phyloP scores from a whole-genome alignment of 2,329 filamentous ascomycete species.

The Nemania diffusa region DNA sequence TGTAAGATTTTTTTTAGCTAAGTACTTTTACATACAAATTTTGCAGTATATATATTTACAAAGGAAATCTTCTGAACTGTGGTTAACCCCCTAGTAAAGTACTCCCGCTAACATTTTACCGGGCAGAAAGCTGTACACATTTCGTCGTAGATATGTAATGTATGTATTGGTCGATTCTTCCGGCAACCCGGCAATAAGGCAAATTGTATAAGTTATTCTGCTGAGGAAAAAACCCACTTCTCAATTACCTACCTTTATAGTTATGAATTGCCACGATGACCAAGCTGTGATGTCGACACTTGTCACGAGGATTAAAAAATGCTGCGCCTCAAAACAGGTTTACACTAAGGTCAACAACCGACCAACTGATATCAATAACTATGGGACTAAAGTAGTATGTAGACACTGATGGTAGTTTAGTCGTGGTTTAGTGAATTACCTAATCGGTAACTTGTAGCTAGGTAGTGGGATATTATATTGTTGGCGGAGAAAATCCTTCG shows the following conservation, averaged over 20 bases:
- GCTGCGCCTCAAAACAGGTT: not conserved
- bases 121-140: no score
- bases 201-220: not conserved
- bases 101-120: no score
- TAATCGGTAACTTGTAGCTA: slow-evolving; percentile 4
- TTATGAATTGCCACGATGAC: not conserved
- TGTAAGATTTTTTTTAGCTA: no score
- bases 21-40: no score
- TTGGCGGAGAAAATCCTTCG: slow-evolving; percentile 28
- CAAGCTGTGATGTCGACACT: slow-evolving; percentile 4
- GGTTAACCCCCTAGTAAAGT: no score
- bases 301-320: slow-evolving; percentile 12
- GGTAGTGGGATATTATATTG: slow-evolving; percentile 20
- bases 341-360: not conserved
- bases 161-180: slow-evolving; percentile 3
- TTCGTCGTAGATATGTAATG: no score
- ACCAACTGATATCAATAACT: not conserved
- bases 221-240: not conserved
- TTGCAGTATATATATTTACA: no score
- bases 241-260: not conserved
- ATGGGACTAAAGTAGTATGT: not conserved
- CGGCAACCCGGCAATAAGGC: slow-evolving; percentile 6
- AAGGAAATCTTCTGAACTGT: no score
- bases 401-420: not conserved
- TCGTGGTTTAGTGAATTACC: slow-evolving; percentile 10